Evolutionary conservation across 139 green algal genomes (phyloP), one percentile per base, ranked within the genome.

Genomic region (Chlorella sorokiniana): DNA sequence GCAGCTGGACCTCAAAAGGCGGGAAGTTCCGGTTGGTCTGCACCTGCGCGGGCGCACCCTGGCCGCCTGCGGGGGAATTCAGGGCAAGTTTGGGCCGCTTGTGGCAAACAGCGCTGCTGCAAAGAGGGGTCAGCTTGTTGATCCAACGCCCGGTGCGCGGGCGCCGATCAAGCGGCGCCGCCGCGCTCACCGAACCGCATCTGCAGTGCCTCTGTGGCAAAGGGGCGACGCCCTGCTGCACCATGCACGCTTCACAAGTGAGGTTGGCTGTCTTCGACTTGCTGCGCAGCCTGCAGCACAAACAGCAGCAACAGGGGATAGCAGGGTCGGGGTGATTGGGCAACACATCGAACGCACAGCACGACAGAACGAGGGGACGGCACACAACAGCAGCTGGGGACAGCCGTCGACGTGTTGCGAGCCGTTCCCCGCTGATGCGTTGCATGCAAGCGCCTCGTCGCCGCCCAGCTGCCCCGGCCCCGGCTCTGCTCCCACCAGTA

Each of bases 401-500:
- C n/a, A n/a, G n/a, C n/a, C n/a, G n/a, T n/a, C n/a, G n/a, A n/a
- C n/a, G n/a, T n/a, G n/a, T n/a, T n/a, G n/a, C n/a, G n/a, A n/a
- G n/a, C n/a, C n/a, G n/a, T n/a, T n/a, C n/a, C n/a, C n/a, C n/a
- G n/a, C n/a, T n/a, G n/a, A n/a, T n/a, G n/a, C n/a, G n/a, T n/a
- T n/a, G n/a, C n/a, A n/a, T n/a, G n/a, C n/a, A n/a, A n/a, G n/a
- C n/a, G n/a, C n/a, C n/a, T n/a, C n/a, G n/a, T n/a, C n/a, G n/a
- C n/a, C n/a, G n/a, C n/a, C n/a, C n/a, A n/a, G n/a, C n/a, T n/a
- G n/a, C n/a, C n/a, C n/a, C n/a, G n/a, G n/a, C n/a, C n/a, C n/a
- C 48, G 48, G 48, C 16, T 59, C 11, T 59, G 48, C 48, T 59
- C 76, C 31, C 64, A 79, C 81, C 81, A 85, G 52, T 42, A 85